A percentile compares a stretch with the other conserved stretches of the same genome.
These are phyloP conservation scores for Emmonsiellopsis sp. DNA, from an alignment of 2,329 filamentous ascomycete species.

Conservation along the genomic window DNA sequence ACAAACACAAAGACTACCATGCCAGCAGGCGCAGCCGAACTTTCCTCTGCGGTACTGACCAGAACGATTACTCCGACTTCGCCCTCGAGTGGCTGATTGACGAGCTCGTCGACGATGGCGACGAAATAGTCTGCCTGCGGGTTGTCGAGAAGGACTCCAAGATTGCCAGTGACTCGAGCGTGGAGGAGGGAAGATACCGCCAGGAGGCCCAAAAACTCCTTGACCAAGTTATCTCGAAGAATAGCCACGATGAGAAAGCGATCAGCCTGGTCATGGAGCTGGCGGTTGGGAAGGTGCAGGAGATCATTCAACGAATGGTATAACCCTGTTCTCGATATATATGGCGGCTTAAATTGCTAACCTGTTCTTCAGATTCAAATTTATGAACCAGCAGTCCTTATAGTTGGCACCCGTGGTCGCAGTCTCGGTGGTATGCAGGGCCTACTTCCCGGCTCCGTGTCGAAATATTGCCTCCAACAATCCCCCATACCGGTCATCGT, in stretches of 20 bases:
- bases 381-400: slow-evolving; percentile 82
- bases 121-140: slow-evolving; percentile 83
- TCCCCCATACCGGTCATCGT: slow-evolving; percentile 90
- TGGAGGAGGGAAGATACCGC: slow-evolving; percentile 62
- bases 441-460: slow-evolving; percentile 78
- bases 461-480: slow-evolving; percentile 90
- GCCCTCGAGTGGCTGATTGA: slow-evolving; percentile 88
- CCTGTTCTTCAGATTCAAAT: slow-evolving; percentile 61
- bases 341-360: slow-evolving; percentile 4
- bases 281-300: slow-evolving; percentile 79
- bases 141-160: slow-evolving; percentile 78
- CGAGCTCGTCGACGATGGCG: slow-evolving; percentile 84
- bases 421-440: slow-evolving; percentile 80
- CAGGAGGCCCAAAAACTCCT: slow-evolving; percentile 67
- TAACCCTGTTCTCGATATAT: slow-evolving; percentile 17
- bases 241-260: slow-evolving; percentile 65
- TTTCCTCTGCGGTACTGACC: slow-evolving; percentile 84
- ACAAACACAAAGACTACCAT: slow-evolving; percentile 79
- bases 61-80: slow-evolving; percentile 86
- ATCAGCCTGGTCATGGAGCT: slow-evolving; percentile 82
- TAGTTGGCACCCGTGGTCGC: slow-evolving; percentile 80
- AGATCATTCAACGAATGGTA: slow-evolving; percentile 85
- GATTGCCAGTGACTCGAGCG: slow-evolving; percentile 50
- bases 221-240: slow-evolving; percentile 68
- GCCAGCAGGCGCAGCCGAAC: slow-evolving; percentile 72